Evolutionary conservation across 2,329 filamentous ascomycete genomes (phyloP).

Genomic region (Aspergillus felis): DNA sequence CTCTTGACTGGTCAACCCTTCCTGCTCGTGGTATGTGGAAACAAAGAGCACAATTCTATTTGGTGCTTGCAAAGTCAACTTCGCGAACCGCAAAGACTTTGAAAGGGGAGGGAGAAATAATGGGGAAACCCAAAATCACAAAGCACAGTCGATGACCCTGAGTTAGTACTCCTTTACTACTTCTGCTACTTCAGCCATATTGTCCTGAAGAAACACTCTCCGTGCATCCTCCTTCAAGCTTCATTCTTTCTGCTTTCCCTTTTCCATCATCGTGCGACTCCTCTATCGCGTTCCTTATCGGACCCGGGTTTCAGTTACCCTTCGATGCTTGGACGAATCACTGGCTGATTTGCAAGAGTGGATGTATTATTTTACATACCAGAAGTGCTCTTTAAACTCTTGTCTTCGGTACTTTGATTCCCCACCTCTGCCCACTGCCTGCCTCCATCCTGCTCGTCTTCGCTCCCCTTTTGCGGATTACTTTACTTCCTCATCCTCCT

Average conservation of each 20-base stretch:
- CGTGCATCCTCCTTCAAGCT: conserved; percentile 10
- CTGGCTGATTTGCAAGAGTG: not conserved
- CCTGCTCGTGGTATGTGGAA: conserved; percentile 10
- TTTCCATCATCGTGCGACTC: not conserved
- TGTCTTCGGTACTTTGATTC: not conserved
- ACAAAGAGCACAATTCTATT: not conserved
- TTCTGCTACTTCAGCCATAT: not conserved
- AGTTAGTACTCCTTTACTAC: not conserved
- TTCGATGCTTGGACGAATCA: not conserved
- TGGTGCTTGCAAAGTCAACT: not conserved
- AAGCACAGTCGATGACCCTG: not conserved
- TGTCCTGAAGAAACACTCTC: conserved; percentile 9
- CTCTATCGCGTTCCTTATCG: not conserved
- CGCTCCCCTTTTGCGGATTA: conserved; percentile 3
- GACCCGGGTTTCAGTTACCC: not conserved
- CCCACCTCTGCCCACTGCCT: not conserved
- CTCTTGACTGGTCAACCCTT: conserved; percentile 11
- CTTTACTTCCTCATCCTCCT: conserved; percentile 4
- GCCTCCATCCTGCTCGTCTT: not conserved
- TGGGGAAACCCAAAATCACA: not conserved
- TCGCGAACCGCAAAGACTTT: not conserved
- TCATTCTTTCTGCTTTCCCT: not conserved
- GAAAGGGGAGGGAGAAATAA: not conserved
- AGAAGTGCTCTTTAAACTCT: not conserved
- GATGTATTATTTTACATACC: not conserved